phyloP scores from a whole-genome alignment of 1,284 basidiomycete species.

The Phenoliferia sp. region DNA sequence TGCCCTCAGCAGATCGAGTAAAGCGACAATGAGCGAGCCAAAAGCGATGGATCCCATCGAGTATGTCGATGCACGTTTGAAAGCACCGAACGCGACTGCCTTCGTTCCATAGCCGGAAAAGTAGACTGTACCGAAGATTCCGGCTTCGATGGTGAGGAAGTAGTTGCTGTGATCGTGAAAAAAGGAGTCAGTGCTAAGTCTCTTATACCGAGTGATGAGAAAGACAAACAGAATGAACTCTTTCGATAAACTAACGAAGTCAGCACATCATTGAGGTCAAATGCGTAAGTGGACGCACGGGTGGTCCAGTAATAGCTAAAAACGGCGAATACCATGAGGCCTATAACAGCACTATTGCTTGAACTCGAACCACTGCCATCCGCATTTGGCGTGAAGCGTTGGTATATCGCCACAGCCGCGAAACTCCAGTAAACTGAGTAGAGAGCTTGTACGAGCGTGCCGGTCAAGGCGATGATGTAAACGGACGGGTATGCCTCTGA shows the following conservation, averaged over 20 bases:
- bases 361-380: slow-evolving; percentile 49
- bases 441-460: slow-evolving; percentile 64
- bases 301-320: slow-evolving; percentile 61
- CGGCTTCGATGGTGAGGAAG: slow-evolving; percentile 70
- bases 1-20: slow-evolving; percentile 70
- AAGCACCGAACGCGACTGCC: slow-evolving; percentile 47
- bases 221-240: slow-evolving; percentile 21
- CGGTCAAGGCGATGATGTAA: slow-evolving; percentile 68
- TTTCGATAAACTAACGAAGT: not conserved
- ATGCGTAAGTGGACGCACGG: not conserved
- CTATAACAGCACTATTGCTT: slow-evolving; percentile 55
- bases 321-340: slow-evolving; percentile 68
- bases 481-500: slow-evolving; percentile 75
- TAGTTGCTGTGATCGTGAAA: slow-evolving; percentile 55
- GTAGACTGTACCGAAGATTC: slow-evolving; percentile 40
- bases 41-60: slow-evolving; percentile 87
- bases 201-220: not conserved
- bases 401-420: slow-evolving; percentile 53
- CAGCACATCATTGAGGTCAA: not conserved
- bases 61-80: slow-evolving; percentile 73
- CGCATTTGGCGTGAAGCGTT: slow-evolving; percentile 37
- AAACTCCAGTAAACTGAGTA: slow-evolving; percentile 31
- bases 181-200: not conserved
- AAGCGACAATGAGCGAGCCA: slow-evolving; percentile 79
- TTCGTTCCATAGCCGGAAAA: not conserved